phyloP scores from a whole-genome alignment of 495 filamentous ascomycete species.

The Jackrogersella minutella region DNA sequence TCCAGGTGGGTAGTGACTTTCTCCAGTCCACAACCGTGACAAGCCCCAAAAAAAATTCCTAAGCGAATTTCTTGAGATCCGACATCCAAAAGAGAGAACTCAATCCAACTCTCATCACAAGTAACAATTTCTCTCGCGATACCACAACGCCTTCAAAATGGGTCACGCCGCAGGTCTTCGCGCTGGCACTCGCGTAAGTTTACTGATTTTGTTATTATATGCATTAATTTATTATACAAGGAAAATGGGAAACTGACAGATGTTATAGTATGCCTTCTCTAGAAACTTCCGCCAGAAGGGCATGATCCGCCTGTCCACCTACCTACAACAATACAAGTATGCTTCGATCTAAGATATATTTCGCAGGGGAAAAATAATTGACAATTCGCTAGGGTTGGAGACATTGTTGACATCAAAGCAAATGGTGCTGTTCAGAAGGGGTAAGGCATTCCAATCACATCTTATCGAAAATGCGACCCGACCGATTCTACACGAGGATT shows the following conservation, averaged over 20 bases:
- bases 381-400: conserved; percentile 76
- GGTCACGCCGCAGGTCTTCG: conserved; percentile 96
- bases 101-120: conserved; percentile 46
- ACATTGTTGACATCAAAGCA: conserved; percentile 95
- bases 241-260: conserved; percentile 43
- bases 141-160: conserved; percentile 67
- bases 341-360: conserved; percentile 22
- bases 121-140: conserved; percentile 46
- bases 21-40: conserved; percentile 31
- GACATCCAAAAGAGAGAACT: conserved; percentile 26
- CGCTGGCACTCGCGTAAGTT: conserved; percentile 85
- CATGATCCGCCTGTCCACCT: conserved; percentile 86
- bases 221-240: not conserved
- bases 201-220: conserved; percentile 1
- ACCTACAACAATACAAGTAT: conserved; percentile 90
- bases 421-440: conserved; percentile 99
- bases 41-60: conserved; percentile 31
- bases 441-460: conserved; percentile 60
- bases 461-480: conserved; percentile 13
- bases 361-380: conserved; percentile 33
- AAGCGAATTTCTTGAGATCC: conserved; percentile 41
- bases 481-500: conserved; percentile 10
- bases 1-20: not conserved
- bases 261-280: conserved; percentile 84
- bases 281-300: conserved; percentile 93